Base-by-base conservation (phyloP, 2,329 filamentous ascomycete genomes). In the Cephalotrichum gorgonifer region DNA sequence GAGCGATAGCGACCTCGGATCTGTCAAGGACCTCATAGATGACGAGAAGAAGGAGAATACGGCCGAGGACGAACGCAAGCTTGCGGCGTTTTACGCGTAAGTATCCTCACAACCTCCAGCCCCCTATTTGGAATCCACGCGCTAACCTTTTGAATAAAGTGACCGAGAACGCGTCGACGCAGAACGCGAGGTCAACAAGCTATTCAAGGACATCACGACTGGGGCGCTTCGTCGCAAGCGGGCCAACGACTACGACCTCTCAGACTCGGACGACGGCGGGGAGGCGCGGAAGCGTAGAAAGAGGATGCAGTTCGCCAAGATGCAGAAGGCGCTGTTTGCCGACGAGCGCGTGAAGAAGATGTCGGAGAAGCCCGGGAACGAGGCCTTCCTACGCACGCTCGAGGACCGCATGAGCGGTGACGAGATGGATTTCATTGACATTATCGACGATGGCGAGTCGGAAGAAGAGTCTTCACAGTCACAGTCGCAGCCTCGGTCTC, bases 311-410 rank as follows among this genome's bases (percentile, higher is more conserved):
- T 95, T 95, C 64, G 86, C 86, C 31, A 87, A 88, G 67, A 94
- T 95, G 85, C 85, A 89, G 50, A 89, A 88, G 63, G 86, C 90
- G 6, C 75, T 98, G 8, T 78, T 95, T 43, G 76, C 86, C 23
- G 90, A 97, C 59, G 90, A 95, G 64, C 88, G 88, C 33, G 81
- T 98, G 57, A 88, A 86, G 61, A 90, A 91, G 64, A 88, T 97
- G 54, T 89, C 88, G 30, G 82, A 88, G 61, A 89, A 94, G 58
- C 87, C 87, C 2, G 90, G 91, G 61, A 91, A 89, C 62, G 78
- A 85, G 53, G 93, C 93, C 1, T 98, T 98, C 69, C 75, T 98
- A 56, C 83, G 82, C 54, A 88, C 88, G 6, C 86, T 98, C 47
- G 89, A 95, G 58, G 90, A 96, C 60, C 79, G 79, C 45, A 85